phyloP scores from a whole-genome alignment of 129 eudicot genomes.

The Kitagawia praeruptora region DNA sequence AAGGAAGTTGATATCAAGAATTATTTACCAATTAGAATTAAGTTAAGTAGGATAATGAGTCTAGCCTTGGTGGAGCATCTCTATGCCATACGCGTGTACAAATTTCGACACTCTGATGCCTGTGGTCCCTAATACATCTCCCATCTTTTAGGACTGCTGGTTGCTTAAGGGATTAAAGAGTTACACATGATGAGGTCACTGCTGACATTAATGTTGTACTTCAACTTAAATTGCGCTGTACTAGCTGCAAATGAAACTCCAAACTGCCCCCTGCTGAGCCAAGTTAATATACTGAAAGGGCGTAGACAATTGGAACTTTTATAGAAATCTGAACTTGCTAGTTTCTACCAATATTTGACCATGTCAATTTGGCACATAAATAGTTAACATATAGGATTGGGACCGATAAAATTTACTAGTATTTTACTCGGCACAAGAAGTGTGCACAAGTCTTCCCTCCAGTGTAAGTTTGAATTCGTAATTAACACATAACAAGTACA shows the following conservation, averaged over 20 bases:
- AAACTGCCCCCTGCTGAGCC: not conserved
- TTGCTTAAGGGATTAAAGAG: not conserved
- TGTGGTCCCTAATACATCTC: not conserved
- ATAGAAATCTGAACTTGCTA: not conserved
- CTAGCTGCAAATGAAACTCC: not conserved
- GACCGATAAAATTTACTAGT: not conserved
- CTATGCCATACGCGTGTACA: not conserved
- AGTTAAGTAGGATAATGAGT: not conserved
- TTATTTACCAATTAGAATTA: not conserved
- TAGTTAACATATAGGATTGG: not conserved
- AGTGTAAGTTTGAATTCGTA: not conserved
- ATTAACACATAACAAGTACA: too few relatives aligned
- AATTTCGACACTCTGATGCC: not conserved
- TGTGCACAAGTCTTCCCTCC: not conserved
- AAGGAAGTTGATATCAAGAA: conserved; percentile 1
- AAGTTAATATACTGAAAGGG: not conserved
- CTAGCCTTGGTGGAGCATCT: conserved; percentile 4
- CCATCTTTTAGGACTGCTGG: not conserved
- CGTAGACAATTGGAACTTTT: not conserved
- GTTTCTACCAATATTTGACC: not conserved
- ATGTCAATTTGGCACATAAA: not conserved
- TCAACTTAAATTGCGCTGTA: not conserved
- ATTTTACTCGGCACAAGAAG: not conserved
- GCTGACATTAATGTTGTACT: conserved; percentile 6
- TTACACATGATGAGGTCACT: not conserved